Percentiles rank a stretch among this genome's conserved stretches.
Conservation (phyloP, 2,329 filamentous ascomycete species). For the Thielaviopsis euricoi region DNA sequence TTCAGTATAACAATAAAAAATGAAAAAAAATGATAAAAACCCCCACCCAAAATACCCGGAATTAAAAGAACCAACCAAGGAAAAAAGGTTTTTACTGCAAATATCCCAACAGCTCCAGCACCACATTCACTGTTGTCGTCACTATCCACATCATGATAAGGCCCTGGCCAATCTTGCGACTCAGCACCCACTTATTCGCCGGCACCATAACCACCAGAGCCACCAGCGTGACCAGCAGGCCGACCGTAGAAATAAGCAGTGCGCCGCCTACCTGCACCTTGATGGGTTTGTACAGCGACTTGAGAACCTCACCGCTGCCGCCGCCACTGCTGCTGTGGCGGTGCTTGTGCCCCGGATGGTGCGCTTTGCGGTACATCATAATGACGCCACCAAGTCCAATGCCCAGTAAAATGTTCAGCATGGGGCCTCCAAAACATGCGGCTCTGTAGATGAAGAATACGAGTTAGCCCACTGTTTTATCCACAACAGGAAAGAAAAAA, state of each 20-base stretch:
- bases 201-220: constrained; percentile 69
- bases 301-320: constrained; percentile 45
- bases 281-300: constrained; percentile 59
- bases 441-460: constrained; percentile 29
- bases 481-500: not conserved
- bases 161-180: constrained; percentile 61
- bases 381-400: constrained; percentile 84
- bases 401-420: constrained; percentile 92
- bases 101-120: constrained; percentile 52
- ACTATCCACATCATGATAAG: constrained; percentile 66
- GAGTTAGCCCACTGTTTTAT: not conserved
- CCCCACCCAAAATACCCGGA: not conserved
- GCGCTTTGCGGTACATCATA: constrained; percentile 60
- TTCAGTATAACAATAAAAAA: not conserved
- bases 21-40: not conserved
- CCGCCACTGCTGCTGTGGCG: constrained; percentile 36
- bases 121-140: constrained; percentile 67
- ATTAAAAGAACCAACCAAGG: not conserved
- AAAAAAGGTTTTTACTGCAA: constrained; percentile 20
- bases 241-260: constrained; percentile 70
- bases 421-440: constrained; percentile 93
- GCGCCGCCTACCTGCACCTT: constrained; percentile 71
- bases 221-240: constrained; percentile 63
- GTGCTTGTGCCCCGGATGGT: constrained; percentile 22
- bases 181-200: constrained; percentile 73